Evolutionary conservation across 2,329 filamentous ascomycete genomes (phyloP), one percentile per base, ranked within the genome.

Genomic region (Fusarium vanettenii): DNA sequence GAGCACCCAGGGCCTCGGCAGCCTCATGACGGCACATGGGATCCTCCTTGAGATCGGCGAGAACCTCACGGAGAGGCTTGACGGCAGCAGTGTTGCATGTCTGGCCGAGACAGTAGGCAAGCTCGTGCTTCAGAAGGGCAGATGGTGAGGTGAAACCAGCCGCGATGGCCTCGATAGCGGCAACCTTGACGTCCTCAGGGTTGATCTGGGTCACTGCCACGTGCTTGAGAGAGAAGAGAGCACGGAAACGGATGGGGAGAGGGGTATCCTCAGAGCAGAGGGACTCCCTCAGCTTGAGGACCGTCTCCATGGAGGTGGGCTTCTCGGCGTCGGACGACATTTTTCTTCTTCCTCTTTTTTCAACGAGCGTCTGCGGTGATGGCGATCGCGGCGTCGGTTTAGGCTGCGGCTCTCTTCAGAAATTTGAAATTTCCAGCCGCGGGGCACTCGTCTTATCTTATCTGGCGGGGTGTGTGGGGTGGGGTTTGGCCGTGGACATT

Each of bases 191-290:
- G 76, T 92, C 91, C 20, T 93, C 90, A 48, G 92, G 91, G 9
- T 91, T 85, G 48, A n/a, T 55, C 20, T 86, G 83, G 74, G 92
- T 90, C 68, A 90, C 92, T 57, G 97, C 96, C 70, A 98, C 87
- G 83, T 98, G 94, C 87, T 99, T 99, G 70, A 99, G 92, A 20
- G 96, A 98, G 87, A 99, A 99, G 78, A 99, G 93, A 50, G 97
- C 96, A 79, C 97, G 95, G 86, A 98, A 99, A 74, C 97, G 95
- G 74, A 94, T 89, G 43, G 95, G 93, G 64, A 99, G 93, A 55
- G 95, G 92, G 72, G 94, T 93, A 16, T 89, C 85, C 86, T 98
- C 97, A 59, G 93, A 93, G 79, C 89, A 92, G 70, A 99, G 91
- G 69, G 92, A 93, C 80, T 93, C 89, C 80, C 95, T 92, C 62